Base-by-base conservation (phyloP, 768 basidiomycete genomes). In the Psilocybe tampanensis region DNA sequence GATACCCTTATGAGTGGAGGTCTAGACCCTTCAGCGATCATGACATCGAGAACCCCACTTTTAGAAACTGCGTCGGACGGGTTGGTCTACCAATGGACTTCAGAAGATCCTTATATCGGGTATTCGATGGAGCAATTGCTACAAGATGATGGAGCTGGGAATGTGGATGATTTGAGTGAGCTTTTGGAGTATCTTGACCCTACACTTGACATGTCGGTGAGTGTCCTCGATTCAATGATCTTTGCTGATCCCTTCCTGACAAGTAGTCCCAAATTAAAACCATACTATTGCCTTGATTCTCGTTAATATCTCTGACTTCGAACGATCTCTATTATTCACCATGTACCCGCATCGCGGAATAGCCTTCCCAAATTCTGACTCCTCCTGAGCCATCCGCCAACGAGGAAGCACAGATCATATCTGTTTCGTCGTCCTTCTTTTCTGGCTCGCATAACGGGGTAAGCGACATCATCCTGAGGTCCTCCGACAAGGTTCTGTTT, bases 401-500 rank as follows among this genome's bases (percentile, higher is more conserved):
- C 24, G 42, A 39, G 21, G 17, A 29, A 24, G 19, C 51, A 18
- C 48, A 47, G 41, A 15, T 61, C 33, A 64, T 64, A 11, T 62
- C 67, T 7, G 59, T 71, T 15, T 70, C 71, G 8, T 66, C 68
- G 2, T 47, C 62, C 1, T 72, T 72, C 44, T 64, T 64, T 44
- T 69, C 69, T 18, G 66, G 66, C 17, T 60, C 66, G 8, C 64
- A 71, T 23, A 52, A 64, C n/a, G 11, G 33, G 9, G 42, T 49
- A 22, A 61, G 64, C 8, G 68, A 72, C 29, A 64, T 63, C 11
- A 60, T 68, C 50, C 61, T 73, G 22, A 62, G 63, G 18, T 68
- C 69, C 7, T 58, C 65, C 22, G 72, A 73, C 22, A 47, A 53
- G 1, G 69, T 73, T 9, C 55, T 68, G 3, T 73, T 73, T 58